phyloP scores from a whole-genome alignment of 2,329 filamentous ascomycete species.

The Ambrosiella xylebori region DNA sequence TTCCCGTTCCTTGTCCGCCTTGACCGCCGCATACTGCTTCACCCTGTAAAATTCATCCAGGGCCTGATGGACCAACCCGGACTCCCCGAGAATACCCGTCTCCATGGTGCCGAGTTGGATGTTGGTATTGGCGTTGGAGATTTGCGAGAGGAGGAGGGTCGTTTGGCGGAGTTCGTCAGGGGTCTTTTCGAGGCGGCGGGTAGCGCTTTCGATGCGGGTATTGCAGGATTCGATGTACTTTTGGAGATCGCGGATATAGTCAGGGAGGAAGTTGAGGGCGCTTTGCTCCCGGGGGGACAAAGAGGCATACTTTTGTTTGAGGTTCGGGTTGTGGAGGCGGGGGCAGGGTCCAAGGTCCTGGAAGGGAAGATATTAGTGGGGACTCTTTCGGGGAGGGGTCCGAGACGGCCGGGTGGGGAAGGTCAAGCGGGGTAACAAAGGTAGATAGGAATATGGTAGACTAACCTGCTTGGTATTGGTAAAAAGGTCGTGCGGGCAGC shows the following conservation, averaged over 20 bases:
- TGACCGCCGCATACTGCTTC: constrained; percentile 60
- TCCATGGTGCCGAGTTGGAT: constrained; percentile 74
- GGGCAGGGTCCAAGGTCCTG: constrained; percentile 72
- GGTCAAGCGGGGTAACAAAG: neutral
- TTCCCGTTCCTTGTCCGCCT: constrained; percentile 71
- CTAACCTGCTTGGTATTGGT: constrained; percentile 80
- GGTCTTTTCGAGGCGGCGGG: constrained; percentile 86
- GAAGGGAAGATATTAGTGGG: neutral
- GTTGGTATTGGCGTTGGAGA: constrained; percentile 60
- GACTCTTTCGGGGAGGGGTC: constrained; percentile 51
- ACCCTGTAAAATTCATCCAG: constrained; percentile 80
- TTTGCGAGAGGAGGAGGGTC: constrained; percentile 58
- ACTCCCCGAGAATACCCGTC: constrained; percentile 68
- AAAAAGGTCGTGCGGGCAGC: constrained; percentile 96
- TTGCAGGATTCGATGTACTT: constrained; percentile 97
- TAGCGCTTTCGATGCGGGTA: constrained; percentile 74
- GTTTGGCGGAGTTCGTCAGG: constrained; percentile 95
- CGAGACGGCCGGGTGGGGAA: constrained; percentile 53
- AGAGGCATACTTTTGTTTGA: constrained; percentile 76
- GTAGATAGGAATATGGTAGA: neutral
- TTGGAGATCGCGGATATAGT: constrained; percentile 90
- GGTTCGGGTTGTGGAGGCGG: constrained; percentile 70
- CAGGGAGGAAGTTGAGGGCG: constrained; percentile 80
- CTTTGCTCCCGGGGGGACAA: constrained; percentile 55
- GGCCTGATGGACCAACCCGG: constrained; percentile 62